phyloP scores from a whole-genome alignment of 805 yeast species.

The Candida caryicola region DNA sequence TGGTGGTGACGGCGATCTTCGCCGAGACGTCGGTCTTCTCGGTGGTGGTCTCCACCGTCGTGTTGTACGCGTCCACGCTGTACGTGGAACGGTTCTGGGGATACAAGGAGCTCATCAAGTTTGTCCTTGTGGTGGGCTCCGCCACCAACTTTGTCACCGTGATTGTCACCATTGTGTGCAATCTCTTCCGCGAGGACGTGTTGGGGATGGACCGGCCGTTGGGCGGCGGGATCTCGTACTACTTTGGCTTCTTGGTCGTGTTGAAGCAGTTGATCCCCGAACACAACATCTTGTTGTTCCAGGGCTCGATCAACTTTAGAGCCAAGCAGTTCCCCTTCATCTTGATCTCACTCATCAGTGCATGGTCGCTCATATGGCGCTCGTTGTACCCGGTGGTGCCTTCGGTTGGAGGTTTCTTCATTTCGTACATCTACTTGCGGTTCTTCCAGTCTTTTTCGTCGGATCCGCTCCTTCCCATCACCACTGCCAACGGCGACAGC shows the following conservation, averaged over 20 bases:
- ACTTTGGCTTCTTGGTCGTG: slow-evolving; percentile 55
- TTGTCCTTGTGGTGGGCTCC: slow-evolving; percentile 52
- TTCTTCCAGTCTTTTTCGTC: slow-evolving; percentile 62
- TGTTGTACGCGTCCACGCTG: slow-evolving; percentile 40
- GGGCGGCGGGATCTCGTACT: slow-evolving; percentile 51
- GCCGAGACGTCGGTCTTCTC: slow-evolving; percentile 53
- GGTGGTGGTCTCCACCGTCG: slow-evolving; percentile 36
- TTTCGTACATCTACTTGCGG: slow-evolving; percentile 75
- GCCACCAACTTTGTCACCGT: slow-evolving; percentile 55
- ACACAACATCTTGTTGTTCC: slow-evolving; percentile 49
- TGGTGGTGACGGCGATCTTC: slow-evolving; percentile 59
- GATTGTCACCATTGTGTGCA: slow-evolving; percentile 36
- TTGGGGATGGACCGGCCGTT: slow-evolving; percentile 43
- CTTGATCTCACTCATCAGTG: slow-evolving; percentile 27
- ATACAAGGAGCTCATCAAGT: slow-evolving; percentile 45
- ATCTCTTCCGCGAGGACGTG: slow-evolving; percentile 34
- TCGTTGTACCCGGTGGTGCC: slow-evolving; percentile 55
- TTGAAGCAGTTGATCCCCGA: slow-evolving; percentile 59
- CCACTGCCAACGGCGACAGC: slow-evolving; percentile 24
- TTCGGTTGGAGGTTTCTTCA: slow-evolving; percentile 54
- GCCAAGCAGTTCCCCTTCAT: slow-evolving; percentile 63
- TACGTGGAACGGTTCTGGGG: slow-evolving; percentile 56
- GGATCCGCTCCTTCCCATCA: slow-evolving; percentile 54
- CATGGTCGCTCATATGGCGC: slow-evolving; percentile 33
- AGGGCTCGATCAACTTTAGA: slow-evolving; percentile 46